Evolutionary conservation across 2,329 filamentous ascomycete genomes (phyloP).

Genomic region (Claviceps pusilla): DNA sequence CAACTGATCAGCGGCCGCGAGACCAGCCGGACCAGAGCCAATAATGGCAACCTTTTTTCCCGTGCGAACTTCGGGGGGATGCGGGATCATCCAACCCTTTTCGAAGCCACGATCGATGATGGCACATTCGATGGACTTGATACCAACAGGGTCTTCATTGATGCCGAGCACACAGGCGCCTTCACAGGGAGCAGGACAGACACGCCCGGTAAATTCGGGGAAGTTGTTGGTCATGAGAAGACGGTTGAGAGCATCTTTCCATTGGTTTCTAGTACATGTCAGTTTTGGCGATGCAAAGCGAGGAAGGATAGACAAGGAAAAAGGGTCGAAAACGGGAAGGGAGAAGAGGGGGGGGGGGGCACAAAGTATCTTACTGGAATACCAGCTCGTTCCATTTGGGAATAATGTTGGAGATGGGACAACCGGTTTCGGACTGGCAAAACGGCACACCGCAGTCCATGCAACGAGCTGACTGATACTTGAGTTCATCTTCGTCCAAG

Average conservation of each 20-base stretch:
- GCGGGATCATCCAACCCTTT: constrained; percentile 93
- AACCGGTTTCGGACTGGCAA: constrained; percentile 91
- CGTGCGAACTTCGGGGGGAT: constrained; percentile 61
- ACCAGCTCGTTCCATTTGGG: constrained; percentile 90
- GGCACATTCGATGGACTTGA: constrained; percentile 96
- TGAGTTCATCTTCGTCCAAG: constrained; percentile 84
- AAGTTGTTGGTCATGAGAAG: constrained; percentile 97
- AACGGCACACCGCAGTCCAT: constrained; percentile 99
- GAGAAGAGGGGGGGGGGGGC: background rate
- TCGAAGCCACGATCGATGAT: constrained; percentile 97
- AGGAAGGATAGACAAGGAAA: too few relatives aligned
- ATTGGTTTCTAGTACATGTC: constrained; percentile 37
- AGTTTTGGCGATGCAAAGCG: background rate
- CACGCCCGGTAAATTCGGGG: constrained; percentile 92
- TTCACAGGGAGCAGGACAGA: constrained; percentile 91
- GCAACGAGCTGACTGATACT: constrained; percentile 90
- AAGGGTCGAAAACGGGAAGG: background rate
- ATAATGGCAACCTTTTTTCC: constrained; percentile 82
- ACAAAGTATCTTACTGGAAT: constrained; percentile 26
- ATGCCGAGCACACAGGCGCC: constrained; percentile 92
- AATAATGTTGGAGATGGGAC: constrained; percentile 93
- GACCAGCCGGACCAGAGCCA: constrained; percentile 81
- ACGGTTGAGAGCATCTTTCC: constrained; percentile 82
- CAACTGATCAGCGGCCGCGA: constrained; percentile 82
- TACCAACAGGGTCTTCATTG: constrained; percentile 91